Conservation (phyloP, 176 grass and related monocot genomes). For the Thinopyrum elongatum region DNA sequence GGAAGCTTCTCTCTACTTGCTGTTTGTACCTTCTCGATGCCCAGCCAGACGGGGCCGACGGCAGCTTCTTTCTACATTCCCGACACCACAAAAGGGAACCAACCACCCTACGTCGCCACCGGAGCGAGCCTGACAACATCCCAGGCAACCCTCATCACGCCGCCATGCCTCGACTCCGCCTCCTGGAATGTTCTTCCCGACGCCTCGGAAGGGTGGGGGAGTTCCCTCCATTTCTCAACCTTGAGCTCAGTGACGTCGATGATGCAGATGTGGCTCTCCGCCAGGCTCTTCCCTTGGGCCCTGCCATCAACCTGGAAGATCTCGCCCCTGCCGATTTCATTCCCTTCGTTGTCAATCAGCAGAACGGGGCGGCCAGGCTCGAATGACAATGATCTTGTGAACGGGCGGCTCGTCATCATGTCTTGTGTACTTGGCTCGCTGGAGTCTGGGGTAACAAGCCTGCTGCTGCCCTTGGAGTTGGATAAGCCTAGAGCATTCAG, state of each 20-base stretch:
- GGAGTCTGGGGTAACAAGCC: slow-evolving; percentile 34
- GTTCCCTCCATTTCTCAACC: slow-evolving; percentile 65
- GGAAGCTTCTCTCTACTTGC: background rate
- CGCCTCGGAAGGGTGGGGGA: slow-evolving; percentile 70
- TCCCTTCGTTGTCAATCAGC: slow-evolving; percentile 62
- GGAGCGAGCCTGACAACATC: slow-evolving; percentile 47
- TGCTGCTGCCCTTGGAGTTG: slow-evolving; percentile 26
- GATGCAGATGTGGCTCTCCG: slow-evolving; percentile 32
- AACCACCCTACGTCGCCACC: background rate
- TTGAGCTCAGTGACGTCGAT: slow-evolving; percentile 69
- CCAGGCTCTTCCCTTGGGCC: slow-evolving; percentile 45
- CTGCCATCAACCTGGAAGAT: slow-evolving; percentile 60
- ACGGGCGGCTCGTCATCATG: slow-evolving; percentile 32
- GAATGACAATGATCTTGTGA: slow-evolving; percentile 41
- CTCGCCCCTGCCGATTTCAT: slow-evolving; percentile 63
- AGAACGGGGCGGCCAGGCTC: slow-evolving; percentile 48
- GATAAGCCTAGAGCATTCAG: slow-evolving; percentile 44
- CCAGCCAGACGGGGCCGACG: background rate
- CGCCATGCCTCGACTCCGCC: slow-evolving; percentile 52
- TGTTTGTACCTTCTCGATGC: background rate
- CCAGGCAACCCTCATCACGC: slow-evolving; percentile 72
- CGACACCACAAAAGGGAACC: background rate
- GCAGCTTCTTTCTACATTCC: background rate
- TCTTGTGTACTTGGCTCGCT: slow-evolving; percentile 30
- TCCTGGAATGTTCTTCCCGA: slow-evolving; percentile 71